Evolutionary conservation across 805 yeast genomes (phyloP).

Genomic region (Candida germanica): DNA sequence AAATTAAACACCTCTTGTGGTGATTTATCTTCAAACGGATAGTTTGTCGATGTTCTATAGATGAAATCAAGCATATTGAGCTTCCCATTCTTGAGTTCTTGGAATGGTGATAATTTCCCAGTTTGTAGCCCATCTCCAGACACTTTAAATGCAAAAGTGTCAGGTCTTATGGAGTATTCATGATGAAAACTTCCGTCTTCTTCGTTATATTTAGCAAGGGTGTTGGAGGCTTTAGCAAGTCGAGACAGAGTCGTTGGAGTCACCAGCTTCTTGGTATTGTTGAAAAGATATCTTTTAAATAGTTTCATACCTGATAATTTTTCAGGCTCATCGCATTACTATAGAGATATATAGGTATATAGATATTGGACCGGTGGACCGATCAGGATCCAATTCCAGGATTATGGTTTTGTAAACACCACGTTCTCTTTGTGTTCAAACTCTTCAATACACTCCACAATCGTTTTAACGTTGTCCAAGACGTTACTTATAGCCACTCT

Average conservation of each 20-base stretch:
- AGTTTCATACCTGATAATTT: constrained; percentile 4
- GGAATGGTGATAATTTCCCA: constrained; percentile 12
- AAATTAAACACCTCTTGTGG: constrained; percentile 40
- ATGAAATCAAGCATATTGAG: constrained; percentile 34
- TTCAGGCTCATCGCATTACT: constrained; percentile 1
- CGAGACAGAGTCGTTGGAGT: too few species aligned
- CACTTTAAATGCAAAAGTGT: constrained; percentile 43
- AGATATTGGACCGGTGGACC: too few species aligned
- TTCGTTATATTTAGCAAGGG: constrained; percentile 11
- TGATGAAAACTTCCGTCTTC: constrained; percentile 25
- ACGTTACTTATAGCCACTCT: constrained; percentile 83
- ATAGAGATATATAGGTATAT: constrained; percentile 1
- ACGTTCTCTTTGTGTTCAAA: constrained; percentile 43
- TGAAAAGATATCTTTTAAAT: constrained; percentile 7
- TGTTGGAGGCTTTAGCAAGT: too few species aligned
- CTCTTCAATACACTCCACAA: constrained; percentile 77
- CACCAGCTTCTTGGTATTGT: constrained; percentile 10
- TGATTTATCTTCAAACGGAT: constrained; percentile 34
- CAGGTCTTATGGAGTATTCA: constrained; percentile 45
- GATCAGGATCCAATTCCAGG: too few species aligned
- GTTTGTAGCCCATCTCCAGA: constrained; percentile 15
- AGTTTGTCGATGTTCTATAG: constrained; percentile 39
- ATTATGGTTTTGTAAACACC: constrained; percentile 12
- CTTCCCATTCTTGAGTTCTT: constrained; percentile 4
- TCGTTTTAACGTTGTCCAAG: constrained; percentile 71